Conservation (phyloP, 75 land plant genomes). For the Adiantum capillusveneris region DNA sequence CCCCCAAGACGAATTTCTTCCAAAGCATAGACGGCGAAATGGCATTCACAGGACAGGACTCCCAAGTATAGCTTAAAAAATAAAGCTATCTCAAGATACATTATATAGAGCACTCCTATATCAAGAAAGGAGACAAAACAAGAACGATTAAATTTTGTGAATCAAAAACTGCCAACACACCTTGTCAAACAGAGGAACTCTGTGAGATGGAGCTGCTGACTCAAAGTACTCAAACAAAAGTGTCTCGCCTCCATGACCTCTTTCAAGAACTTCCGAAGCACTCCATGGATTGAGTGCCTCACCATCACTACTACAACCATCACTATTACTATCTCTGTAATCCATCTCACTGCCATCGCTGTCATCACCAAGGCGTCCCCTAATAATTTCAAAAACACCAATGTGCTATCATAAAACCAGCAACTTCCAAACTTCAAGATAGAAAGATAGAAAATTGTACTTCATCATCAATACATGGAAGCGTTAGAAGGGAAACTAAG, state of each 20-base stretch:
- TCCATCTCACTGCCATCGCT: conserved; percentile 16
- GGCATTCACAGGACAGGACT: too few relatives aligned
- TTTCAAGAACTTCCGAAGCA: not conserved
- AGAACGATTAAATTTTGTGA: not conserved
- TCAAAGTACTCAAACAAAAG: conserved; percentile 19
- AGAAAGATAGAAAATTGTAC: too few relatives aligned
- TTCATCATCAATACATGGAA: too few relatives aligned
- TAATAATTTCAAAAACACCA: not conserved
- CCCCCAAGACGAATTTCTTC: too few relatives aligned
- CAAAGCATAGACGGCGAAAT: too few relatives aligned
- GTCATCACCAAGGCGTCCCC: conserved; percentile 17
- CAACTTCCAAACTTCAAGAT: too few relatives aligned
- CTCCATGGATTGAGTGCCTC: conserved; percentile 27
- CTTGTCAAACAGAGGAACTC: conserved; percentile 26
- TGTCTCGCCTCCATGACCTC: not conserved
- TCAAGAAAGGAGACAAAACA: not conserved
- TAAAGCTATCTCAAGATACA: not conserved
- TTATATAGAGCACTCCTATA: not conserved
- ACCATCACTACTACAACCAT: conserved; percentile 34
- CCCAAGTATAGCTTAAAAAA: too few relatives aligned
- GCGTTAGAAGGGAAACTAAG: too few relatives aligned
- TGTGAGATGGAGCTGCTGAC: conserved; percentile 12
- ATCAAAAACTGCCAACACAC: too few relatives aligned
- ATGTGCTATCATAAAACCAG: too few relatives aligned
- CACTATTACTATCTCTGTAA: conserved; percentile 15